Conservation (phyloP, 176 grass and related monocot species). For the Aegilops longissima region DNA sequence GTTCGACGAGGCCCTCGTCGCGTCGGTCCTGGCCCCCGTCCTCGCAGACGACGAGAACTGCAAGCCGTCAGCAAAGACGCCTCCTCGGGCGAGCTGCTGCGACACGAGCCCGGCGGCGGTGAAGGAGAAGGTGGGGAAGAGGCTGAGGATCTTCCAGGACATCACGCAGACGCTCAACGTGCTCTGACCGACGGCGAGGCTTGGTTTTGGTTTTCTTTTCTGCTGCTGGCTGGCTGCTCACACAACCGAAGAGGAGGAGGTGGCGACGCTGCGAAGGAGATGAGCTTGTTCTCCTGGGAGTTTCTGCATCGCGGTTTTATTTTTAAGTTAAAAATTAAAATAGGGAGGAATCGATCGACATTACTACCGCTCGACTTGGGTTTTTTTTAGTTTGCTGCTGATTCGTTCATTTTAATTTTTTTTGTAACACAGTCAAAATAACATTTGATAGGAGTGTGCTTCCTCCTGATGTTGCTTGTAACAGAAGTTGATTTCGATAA, state of each 20-base stretch:
- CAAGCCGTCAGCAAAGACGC: conserved; percentile 9
- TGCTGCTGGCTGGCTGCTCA: conserved; percentile 6
- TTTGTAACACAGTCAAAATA: conserved; percentile 48
- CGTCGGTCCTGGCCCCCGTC: conserved; percentile 53
- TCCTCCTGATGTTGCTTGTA: conserved; percentile 27
- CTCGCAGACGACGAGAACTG: conserved; percentile 39
- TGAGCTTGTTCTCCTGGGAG: conserved; percentile 84
- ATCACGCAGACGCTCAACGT: conserved; percentile 64
- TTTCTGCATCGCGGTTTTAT: conserved; percentile 19
- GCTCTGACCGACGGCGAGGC: conserved; percentile 1
- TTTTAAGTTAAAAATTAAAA: conserved; percentile 22
- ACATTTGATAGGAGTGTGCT: conserved; percentile 25
- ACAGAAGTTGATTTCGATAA: conserved; percentile 33
- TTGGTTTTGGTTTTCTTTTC: conserved; percentile 22
- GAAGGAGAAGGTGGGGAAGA: conserved; percentile 79
- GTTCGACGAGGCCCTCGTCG: conserved; percentile 81
- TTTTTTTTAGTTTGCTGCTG: conserved; percentile 19
- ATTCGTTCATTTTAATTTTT: conserved; percentile 6
- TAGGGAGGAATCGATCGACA: conserved; percentile 20
- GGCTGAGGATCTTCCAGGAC: conserved; percentile 93
- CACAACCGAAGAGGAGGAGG: conserved; percentile 27
- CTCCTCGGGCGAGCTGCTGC: conserved; percentile 4
- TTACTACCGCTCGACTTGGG: conserved; percentile 7
- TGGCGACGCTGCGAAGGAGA: conserved; percentile 56
- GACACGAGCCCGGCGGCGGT: conserved; percentile 60